Conservation (phyloP, 225 moss, liverwort and hornwort species). For the Physcomitrellopsis africana region DNA sequence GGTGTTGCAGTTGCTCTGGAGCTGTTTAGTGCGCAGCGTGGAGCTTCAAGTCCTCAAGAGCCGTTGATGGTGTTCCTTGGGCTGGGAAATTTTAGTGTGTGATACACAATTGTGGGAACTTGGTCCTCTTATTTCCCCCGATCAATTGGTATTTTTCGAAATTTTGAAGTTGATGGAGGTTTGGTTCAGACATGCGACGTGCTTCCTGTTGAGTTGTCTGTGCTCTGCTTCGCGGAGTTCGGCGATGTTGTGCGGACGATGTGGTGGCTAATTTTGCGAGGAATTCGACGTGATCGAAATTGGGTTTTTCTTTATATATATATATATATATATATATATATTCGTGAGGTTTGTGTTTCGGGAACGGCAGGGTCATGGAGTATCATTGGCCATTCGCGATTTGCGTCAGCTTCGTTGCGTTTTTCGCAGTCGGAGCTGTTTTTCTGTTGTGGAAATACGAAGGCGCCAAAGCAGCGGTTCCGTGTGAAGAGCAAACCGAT, state of each 20-base stretch:
- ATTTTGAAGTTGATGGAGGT: too few species aligned
- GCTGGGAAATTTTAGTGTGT: not conserved
- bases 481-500: conserved; percentile 32
- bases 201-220: not conserved
- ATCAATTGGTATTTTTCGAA: too few species aligned
- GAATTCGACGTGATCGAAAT: not conserved
- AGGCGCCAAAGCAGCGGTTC: conserved; percentile 36
- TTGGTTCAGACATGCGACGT: too few species aligned
- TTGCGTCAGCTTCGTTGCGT: conserved; percentile 42
- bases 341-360: not conserved
- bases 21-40: not conserved
- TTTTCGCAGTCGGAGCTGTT: conserved; percentile 37
- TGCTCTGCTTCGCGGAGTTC: not conserved
- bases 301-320: too few species aligned
- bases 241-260: conserved; percentile 10
- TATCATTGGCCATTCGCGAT: conserved; percentile 60
- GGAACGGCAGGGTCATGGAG: conserved; percentile 41
- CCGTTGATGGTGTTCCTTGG: not conserved
- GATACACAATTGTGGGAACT: not conserved
- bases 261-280: not conserved
- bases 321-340: too few species aligned
- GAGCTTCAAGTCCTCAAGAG: not conserved
- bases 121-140: not conserved
- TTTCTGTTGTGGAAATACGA: conserved; percentile 50
- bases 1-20: too few species aligned